Percentiles rank a stretch among this genome's conserved stretches.
These are phyloP conservation scores for Verticillium tricorpus DNA, from an alignment of 2,329 filamentous ascomycete species.

Conservation along the genomic window DNA sequence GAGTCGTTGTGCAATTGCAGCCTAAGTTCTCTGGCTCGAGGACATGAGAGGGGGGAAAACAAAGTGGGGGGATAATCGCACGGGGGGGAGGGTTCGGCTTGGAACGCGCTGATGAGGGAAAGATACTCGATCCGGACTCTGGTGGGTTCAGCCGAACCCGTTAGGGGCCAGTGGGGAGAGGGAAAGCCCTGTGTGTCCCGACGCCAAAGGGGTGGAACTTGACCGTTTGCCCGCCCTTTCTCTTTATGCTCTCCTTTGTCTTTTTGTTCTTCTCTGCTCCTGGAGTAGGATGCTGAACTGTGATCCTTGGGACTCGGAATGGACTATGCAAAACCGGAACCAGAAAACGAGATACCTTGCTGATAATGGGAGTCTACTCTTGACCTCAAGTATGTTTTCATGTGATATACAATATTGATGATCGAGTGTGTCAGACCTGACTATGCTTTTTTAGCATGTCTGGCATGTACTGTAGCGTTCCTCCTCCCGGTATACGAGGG, in stretches of 20 bases:
- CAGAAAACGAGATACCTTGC: background rate
- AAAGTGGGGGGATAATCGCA: background rate
- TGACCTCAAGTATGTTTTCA: background rate
- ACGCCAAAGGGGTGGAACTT: conserved; percentile 74
- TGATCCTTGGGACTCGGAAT: background rate
- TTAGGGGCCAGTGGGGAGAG: conserved; percentile 45
- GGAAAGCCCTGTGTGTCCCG: conserved; percentile 94
- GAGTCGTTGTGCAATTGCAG: background rate
- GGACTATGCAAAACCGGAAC: background rate
- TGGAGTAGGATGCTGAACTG: background rate
- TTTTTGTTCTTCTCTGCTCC: background rate
- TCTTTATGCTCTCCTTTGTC: background rate
- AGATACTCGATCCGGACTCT: conserved; percentile 66
- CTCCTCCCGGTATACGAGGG: too few relatives aligned
- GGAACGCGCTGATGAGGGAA: conserved; percentile 97
- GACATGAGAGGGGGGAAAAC: conserved; percentile 6
- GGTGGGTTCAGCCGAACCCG: background rate
- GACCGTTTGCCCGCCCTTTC: conserved; percentile 67
- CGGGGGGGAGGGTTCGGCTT: conserved; percentile 41
- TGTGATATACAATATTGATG: background rate
- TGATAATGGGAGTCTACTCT: background rate
- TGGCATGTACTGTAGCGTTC: too few relatives aligned
- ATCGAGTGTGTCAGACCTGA: too few relatives aligned
- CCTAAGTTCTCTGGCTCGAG: conserved; percentile 1
- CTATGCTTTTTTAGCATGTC: too few relatives aligned